Evolutionary conservation across 257 asterid species (phyloP).

Genomic region (Phtheirospermum japonicum): DNA sequence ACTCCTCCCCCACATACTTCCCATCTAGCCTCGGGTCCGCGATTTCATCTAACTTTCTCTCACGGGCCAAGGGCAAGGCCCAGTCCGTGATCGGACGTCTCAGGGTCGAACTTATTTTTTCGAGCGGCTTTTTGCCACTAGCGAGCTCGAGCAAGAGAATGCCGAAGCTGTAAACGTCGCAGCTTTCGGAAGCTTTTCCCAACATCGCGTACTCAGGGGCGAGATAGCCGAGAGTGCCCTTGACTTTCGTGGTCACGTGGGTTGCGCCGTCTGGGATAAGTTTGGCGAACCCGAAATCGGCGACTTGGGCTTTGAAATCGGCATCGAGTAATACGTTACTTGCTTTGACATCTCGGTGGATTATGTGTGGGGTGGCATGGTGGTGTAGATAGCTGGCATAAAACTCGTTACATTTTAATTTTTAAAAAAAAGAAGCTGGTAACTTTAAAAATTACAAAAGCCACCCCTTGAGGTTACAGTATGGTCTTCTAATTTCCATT

Average conservation of each 20-base stretch:
- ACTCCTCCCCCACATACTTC: constrained; percentile 67
- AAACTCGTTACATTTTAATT: constrained; percentile 6
- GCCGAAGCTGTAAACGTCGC: constrained; percentile 91
- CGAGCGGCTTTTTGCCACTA: constrained; percentile 83
- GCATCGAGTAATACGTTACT: constrained; percentile 78
- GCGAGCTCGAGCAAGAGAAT: constrained; percentile 91
- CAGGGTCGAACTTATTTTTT: constrained; percentile 45
- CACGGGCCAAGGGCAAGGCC: constrained; percentile 76
- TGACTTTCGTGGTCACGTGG: constrained; percentile 75
- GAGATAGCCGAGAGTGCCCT: constrained; percentile 91
- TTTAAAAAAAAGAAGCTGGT: background rate
- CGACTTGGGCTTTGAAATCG: constrained; percentile 74
- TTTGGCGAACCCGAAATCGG: constrained; percentile 88
- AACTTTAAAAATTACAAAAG: no score
- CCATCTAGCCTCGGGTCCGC: constrained; percentile 66
- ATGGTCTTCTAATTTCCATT: no score
- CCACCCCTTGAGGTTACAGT: background rate
- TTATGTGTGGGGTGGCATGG: constrained; percentile 80
- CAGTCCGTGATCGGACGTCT: constrained; percentile 70
- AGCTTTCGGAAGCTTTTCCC: constrained; percentile 85
- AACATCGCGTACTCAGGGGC: constrained; percentile 92
- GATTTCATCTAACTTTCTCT: constrained; percentile 56
- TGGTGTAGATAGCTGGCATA: constrained; percentile 73
- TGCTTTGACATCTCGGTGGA: constrained; percentile 86
- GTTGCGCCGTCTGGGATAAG: constrained; percentile 90